Percentiles rank a stretch among this genome's conserved stretches.
Conservation (phyloP, 202 grass and related monocot species). For the Musa balbisiana region DNA sequence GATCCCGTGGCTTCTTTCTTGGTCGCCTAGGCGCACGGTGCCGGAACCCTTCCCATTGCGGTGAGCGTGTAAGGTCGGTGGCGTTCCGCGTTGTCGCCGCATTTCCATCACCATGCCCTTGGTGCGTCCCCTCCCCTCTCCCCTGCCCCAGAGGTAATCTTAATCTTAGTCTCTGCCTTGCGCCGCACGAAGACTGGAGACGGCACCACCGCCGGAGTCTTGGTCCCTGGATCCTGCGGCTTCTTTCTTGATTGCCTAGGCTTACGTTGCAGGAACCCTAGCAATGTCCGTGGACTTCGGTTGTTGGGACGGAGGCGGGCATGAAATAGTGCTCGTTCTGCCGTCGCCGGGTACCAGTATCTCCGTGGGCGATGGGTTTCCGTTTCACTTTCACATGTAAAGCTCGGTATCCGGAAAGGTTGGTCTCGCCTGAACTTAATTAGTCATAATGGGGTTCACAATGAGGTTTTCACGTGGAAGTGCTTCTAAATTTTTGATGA, state of each 20-base stretch:
- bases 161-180: too few relatives aligned
- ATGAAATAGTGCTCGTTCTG: constrained; percentile 26
- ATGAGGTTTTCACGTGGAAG: not conserved
- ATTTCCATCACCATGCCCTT: too few relatives aligned
- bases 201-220: constrained; percentile 22
- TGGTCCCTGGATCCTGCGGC: constrained; percentile 81
- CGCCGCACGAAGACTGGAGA: too few relatives aligned
- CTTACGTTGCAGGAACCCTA: constrained; percentile 42
- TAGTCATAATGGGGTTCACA: not conserved
- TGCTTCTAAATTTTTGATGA: not conserved
- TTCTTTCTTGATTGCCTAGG: constrained; percentile 72
- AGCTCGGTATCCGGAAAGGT: constrained; percentile 35
- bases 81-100: too few relatives aligned
- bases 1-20: too few relatives aligned
- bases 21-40: too few relatives aligned
- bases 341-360: constrained; percentile 2
- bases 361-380: constrained; percentile 17
- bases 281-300: constrained; percentile 31
- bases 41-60: too few relatives aligned
- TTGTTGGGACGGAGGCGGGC: constrained; percentile 29
- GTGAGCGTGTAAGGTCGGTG: too few relatives aligned
- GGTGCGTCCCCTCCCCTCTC: too few relatives aligned
- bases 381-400: constrained; percentile 35
- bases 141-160: too few relatives aligned
- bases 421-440: not conserved